phyloP scores from a whole-genome alignment of 164 flowering plant species.

The Malania oleifera region DNA sequence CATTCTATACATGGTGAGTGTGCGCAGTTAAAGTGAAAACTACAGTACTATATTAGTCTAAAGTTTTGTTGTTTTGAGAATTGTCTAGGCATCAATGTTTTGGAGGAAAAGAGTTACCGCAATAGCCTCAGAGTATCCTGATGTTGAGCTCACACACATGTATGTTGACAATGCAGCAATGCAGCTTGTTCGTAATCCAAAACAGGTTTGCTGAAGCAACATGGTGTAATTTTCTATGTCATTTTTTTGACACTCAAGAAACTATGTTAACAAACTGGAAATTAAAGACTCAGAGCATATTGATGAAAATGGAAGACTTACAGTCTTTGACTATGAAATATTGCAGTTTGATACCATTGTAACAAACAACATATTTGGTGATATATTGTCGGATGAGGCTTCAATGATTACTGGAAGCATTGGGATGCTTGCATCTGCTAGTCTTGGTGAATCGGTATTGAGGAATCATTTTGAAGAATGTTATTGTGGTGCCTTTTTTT shows the following conservation, averaged over 20 bases:
- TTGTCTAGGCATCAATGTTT: not conserved
- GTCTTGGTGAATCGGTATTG: constrained; percentile 4
- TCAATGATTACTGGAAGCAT: constrained; percentile 6
- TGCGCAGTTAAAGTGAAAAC: no score
- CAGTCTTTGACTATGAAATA: not conserved
- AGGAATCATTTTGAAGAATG: not conserved
- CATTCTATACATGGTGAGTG: no score
- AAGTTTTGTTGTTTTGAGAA: not conserved
- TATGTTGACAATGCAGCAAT: constrained; percentile 7
- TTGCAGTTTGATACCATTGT: constrained; percentile 8
- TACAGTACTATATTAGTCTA: no score
- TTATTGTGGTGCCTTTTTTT: no score
- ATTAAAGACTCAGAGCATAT: no score
- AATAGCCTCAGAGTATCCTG: constrained; percentile 1
- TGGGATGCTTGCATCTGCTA: constrained; percentile 8
- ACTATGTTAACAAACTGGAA: no score
- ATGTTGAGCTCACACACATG: constrained; percentile 7
- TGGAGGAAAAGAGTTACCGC: constrained; percentile 1
- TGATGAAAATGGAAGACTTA: not conserved
- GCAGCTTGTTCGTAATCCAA: constrained; percentile 6
- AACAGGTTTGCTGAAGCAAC: constrained; percentile 6
- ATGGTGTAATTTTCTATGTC: no score
- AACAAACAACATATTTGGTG: constrained; percentile 8
- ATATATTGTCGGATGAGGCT: constrained; percentile 5
- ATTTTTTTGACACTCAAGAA: no score